Evolutionary conservation across 257 asterid genomes (phyloP), one percentile per base, ranked within the genome.

Genomic region (Hygrophila difformis): DNA sequence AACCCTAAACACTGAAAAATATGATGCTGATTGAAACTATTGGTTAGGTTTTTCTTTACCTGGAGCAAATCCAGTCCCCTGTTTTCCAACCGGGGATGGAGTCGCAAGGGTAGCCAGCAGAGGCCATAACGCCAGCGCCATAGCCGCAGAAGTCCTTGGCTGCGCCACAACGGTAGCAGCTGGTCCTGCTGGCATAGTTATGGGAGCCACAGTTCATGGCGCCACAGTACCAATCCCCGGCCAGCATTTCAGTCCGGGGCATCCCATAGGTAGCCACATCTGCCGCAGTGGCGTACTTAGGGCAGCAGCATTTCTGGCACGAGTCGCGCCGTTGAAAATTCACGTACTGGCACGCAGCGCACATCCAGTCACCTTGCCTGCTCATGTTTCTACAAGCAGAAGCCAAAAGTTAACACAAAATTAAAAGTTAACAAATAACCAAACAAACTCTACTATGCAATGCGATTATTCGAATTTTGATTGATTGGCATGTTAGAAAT

Each of bases 11-110:
- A n/a, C n/a, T n/a, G n/a, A n/a, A n/a, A n/a, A n/a, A n/a, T n/a
- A n/a, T n/a, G n/a, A n/a, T n/a, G n/a, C n/a, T n/a, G n/a, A n/a
- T n/a, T n/a, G 8, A 2, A 10, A 23, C 1, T 20, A 8, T 2
- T 4, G 10, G 7, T 15, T 1, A 4, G 18, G 14, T 39, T 39
- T 24, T 3, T 24, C 29, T 24, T 3, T 2, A 12, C 94, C 89
- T 69, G 21, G 40, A 11, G 78, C 97, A 87, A 39, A 83, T 76
- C 97, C 97, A 87, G 59, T 87, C 95, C 7, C 97, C 97, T 22
- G 51, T 71, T 68, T 87, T 87, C 87, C 94, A 87, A 2, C 97
- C 95, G 6, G 97, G 97, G 45, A 80, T 44, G 17, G 88, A 47
- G 6, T 77, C 83, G 29, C 46, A 75, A 13, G 56, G 71, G 39